Evolutionary conservation across 441 rosid genomes (phyloP).

Genomic region (Pelargonium cotyledonis): DNA sequence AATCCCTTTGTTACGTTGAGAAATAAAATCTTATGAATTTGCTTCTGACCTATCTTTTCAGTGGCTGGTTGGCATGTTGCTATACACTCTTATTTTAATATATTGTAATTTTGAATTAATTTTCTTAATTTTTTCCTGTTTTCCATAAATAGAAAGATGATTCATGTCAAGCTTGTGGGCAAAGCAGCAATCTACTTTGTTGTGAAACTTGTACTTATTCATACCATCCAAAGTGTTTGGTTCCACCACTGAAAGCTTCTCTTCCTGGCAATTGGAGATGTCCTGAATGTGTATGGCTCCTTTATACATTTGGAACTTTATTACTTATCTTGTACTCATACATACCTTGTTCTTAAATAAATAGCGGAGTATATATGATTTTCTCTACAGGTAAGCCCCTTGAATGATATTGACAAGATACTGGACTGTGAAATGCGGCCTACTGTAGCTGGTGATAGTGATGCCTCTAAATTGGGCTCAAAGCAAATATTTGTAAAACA

Average conservation of each 20-base stretch:
- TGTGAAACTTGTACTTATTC: conserved; percentile 86
- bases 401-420: conserved; percentile 88
- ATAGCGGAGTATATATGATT: conserved; percentile 22
- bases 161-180: conserved; percentile 93
- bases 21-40: not conserved
- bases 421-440: conserved; percentile 95
- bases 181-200: conserved; percentile 54
- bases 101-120: not conserved
- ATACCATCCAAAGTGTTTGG: conserved; percentile 78
- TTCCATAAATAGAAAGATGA: conserved; percentile 56
- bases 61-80: conserved; percentile 1
- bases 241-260: conserved; percentile 76
- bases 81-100: not conserved
- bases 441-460: conserved; percentile 60
- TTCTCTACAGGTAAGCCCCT: conserved; percentile 81
- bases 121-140: not conserved
- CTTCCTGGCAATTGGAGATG: conserved; percentile 81
- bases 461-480: conserved; percentile 56
- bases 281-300: conserved; percentile 92
- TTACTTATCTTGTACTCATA: conserved; percentile 14
- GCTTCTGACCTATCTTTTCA: not conserved
- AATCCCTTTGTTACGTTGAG: not conserved
- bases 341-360: conserved; percentile 4
- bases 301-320: not conserved
- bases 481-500: conserved; percentile 85